A percentile compares a stretch with the other conserved stretches of the same genome.
Evolutionary conservation across 2,329 filamentous ascomycete species (phyloP).

Genomic region (Nectriaceae sp.): DNA sequence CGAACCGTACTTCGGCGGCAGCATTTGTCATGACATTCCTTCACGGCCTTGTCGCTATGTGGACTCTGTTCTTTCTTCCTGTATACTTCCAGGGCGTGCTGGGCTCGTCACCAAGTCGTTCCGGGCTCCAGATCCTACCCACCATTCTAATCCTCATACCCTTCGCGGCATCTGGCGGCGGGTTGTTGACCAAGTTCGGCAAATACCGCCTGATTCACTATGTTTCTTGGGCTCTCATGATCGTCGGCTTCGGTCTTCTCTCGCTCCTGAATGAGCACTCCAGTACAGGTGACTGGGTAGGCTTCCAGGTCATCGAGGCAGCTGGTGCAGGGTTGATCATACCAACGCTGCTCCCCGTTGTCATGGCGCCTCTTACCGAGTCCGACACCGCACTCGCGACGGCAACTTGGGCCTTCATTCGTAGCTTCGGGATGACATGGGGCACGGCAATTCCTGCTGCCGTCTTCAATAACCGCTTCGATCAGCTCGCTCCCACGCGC

Average conservation of each 20-base stretch:
- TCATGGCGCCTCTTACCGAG: constrained; percentile 42
- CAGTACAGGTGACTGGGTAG: constrained; percentile 40
- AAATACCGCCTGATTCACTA: constrained; percentile 36
- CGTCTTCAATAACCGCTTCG: constrained; percentile 34
- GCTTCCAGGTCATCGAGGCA: constrained; percentile 42
- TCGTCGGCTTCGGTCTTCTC: constrained; percentile 44
- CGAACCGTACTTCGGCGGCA: constrained; percentile 39
- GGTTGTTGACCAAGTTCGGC: constrained; percentile 33
- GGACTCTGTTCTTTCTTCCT: constrained; percentile 44
- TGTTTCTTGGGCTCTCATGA: constrained; percentile 35
- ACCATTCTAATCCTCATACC: constrained; percentile 30
- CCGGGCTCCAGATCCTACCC: constrained; percentile 31
- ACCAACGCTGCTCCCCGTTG: constrained; percentile 43
- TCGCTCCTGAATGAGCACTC: constrained; percentile 41
- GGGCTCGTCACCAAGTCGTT: constrained; percentile 30
- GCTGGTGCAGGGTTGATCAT: constrained; percentile 45
- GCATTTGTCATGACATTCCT: constrained; percentile 22
- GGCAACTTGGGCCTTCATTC: constrained; percentile 46
- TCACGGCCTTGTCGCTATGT: constrained; percentile 32
- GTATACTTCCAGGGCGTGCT: constrained; percentile 51
- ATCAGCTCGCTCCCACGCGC: constrained; percentile 2
- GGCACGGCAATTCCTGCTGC: constrained; percentile 46
- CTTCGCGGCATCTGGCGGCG: constrained; percentile 24
- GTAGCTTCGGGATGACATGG: constrained; percentile 49
- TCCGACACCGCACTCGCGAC: constrained; percentile 39